A percentile compares a stretch with the other conserved stretches of the same genome.
Evolutionary conservation across 257 asterid species (phyloP).

Genomic region (Marsdenia floribunda): DNA sequence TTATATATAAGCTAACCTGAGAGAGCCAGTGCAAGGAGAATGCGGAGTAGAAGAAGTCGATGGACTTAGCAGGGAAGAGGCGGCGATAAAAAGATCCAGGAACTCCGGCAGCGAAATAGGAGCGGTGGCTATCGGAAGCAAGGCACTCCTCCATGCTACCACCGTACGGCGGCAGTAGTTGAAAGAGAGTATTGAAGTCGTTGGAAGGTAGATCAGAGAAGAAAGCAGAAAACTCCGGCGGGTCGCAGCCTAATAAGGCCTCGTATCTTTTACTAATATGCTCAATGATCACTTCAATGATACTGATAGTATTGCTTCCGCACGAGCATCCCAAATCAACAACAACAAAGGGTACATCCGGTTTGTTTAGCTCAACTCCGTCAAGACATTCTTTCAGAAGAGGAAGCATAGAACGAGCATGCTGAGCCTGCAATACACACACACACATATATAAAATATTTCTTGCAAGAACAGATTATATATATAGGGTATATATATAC

Average conservation of each 20-base stretch:
- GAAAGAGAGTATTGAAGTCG: conserved; percentile 86
- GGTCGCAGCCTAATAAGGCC: conserved; percentile 24
- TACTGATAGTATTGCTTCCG: conserved; percentile 79
- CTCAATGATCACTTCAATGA: conserved; percentile 64
- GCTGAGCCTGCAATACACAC: conserved; percentile 44
- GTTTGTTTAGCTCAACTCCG: conserved; percentile 40
- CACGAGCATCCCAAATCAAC: conserved; percentile 93
- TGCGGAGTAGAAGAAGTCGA: conserved; percentile 82
- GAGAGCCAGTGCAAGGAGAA: conserved; percentile 99
- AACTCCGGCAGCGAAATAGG: conserved; percentile 91
- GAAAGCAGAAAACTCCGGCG: conserved; percentile 80
- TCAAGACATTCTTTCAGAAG: conserved; percentile 64
- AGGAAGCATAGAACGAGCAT: conserved; percentile 83
- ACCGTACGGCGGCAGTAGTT: conserved; percentile 73
- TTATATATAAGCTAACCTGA: conserved; percentile 43
- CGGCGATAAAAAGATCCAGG: conserved; percentile 92
- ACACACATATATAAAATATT: background rate
- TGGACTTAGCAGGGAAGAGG: conserved; percentile 64
- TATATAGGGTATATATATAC: no score
- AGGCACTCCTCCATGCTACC: conserved; percentile 85
- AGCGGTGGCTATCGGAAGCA: conserved; percentile 65
- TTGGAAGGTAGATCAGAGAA: conserved; percentile 89
- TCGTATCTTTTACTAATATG: conserved; percentile 67
- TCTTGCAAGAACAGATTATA: background rate
- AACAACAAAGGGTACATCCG: conserved; percentile 54